Evolutionary conservation across 768 basidiomycete genomes (phyloP), one percentile per base, ranked within the genome.

Genomic region (Suillus tomentosus): DNA sequence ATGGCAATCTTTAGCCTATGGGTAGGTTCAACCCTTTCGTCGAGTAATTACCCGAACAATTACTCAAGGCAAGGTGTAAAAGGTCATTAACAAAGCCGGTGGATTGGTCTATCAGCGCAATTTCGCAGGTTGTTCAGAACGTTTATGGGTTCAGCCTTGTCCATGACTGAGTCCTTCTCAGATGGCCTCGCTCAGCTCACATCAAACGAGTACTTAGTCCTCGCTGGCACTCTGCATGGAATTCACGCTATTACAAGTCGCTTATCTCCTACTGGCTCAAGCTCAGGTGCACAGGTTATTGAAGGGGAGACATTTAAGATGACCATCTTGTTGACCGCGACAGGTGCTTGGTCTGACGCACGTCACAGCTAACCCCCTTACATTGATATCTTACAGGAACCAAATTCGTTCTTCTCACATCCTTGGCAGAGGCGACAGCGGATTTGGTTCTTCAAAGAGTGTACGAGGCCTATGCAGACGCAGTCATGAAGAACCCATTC

Each of bases 401-500:
- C 13, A 98, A 99, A 78, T 97, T 99, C 69, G 95, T 99, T 5
- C 82, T 99, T 5, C 78, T 97, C 51, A 95, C 94, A 19, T 95
- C 95, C 2, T 77, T 93, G 45, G 81, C 86, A 2, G 92, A 94
- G 69, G 79, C 85, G 9, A 84, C 84, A 2, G 87, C 91, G 40
- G 94, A 88, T 24, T 70, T 84, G 3, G 80, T 90, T 24, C 79
- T 99, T 47, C 89, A 90, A 70, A 92, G 88, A 74, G 88, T 95
- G 55, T 99, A 99, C 76, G 95, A 98, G 74, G 87, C 85, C 22
- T 99, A 98, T 74, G 85, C 96, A 0, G 97, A 99, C 72, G 88
- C 92, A 1, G 95, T 95, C 62, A 96, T 98, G 94, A 98, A 99
- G 82, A 98, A 98, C 72, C 97, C 97, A 1, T 99, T 99, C 77